phyloP scores from a whole-genome alignment of 768 basidiomycete genomes.

The Tricholoma matsutake region DNA sequence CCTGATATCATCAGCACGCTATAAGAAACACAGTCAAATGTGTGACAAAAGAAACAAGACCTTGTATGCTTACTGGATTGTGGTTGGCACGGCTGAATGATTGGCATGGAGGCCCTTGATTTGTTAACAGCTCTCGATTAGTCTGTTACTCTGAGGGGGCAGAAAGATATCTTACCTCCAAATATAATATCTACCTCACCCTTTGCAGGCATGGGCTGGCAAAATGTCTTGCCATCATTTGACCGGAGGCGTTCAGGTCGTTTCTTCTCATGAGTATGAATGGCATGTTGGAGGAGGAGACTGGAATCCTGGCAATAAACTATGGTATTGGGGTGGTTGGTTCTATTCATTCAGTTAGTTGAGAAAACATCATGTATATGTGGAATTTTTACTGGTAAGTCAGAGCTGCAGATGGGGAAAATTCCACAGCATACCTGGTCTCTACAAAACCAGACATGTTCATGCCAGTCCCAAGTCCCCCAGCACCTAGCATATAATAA shows the following conservation, averaged over 20 bases:
- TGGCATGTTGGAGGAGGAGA: conserved; percentile 53
- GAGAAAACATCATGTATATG: neutral
- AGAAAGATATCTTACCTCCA: conserved; percentile 48
- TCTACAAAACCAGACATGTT: conserved; percentile 58
- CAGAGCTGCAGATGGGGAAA: conserved; percentile 56
- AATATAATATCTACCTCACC: conserved; percentile 70
- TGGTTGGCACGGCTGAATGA: conserved; percentile 67
- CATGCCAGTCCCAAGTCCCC: conserved; percentile 69
- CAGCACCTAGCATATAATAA: conserved; percentile 51
- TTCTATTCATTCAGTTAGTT: conserved; percentile 32
- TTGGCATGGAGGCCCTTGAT: conserved; percentile 71
- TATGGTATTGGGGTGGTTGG: conserved; percentile 55
- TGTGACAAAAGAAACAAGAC: neutral
- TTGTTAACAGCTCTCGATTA: neutral
- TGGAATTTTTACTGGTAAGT: conserved; percentile 51
- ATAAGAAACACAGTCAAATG: conserved; percentile 1
- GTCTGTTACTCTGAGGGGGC: neutral
- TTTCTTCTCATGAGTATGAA: conserved; percentile 43
- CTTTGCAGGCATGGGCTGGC: conserved; percentile 51
- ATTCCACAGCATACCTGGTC: conserved; percentile 69
- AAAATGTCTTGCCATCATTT: conserved; percentile 33
- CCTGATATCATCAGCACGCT: conserved; percentile 64
- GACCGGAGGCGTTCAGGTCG: conserved; percentile 38
- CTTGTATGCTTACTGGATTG: conserved; percentile 40
- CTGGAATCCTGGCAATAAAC: conserved; percentile 71